Base-by-base conservation (phyloP, 2,329 filamentous ascomycete genomes). In the Trichoderma endophyticum region DNA sequence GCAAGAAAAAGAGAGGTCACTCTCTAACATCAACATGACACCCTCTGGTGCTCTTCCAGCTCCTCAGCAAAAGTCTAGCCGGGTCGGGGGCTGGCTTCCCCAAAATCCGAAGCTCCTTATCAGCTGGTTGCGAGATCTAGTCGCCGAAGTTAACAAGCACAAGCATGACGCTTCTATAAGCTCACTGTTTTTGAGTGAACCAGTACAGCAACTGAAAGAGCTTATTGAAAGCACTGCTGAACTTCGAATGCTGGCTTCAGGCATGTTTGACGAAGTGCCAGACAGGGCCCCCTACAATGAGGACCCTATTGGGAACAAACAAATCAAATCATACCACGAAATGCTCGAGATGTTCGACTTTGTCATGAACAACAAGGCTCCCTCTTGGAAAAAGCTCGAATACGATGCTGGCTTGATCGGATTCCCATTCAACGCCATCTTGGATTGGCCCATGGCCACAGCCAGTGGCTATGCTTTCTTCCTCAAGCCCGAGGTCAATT, bases 371-470 rank as follows among this genome's bases (percentile, higher is more conserved):
- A 59, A 69, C 14, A 56, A 73, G n/a, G 74, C 75, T 0, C 77
- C 77, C 0, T 71, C 51, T 0, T 78, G 75, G 75, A 75, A 67
- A 9, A 73, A 72, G 56, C 18, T 66, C 1, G 69, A 70, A 3
- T 36, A 59, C 7, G 73, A 71, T 3, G 26, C 75, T 21, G 84
- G 85, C 0, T 79, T 88, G 74, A 84, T 89, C 24, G 87, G 87
- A 0, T 79, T 87, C 3, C 88, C 88, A 0, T 85, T 90, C 77
- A 86, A 87, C 71, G 87, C 86, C 0, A 81, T 90, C 9, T 78
- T 90, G 14, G 86, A 89, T 75, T 90, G 86, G 83, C 86, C 87
- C 0, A 89, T 90, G 88, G 84, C 81, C 3, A 90, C 87, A 0
- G 81, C 82, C 0, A 84, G 82, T 32, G 88, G 88, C 0, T 85